phyloP scores from a whole-genome alignment of 345 rosid species.

The Lumnitzera racemosa region DNA sequence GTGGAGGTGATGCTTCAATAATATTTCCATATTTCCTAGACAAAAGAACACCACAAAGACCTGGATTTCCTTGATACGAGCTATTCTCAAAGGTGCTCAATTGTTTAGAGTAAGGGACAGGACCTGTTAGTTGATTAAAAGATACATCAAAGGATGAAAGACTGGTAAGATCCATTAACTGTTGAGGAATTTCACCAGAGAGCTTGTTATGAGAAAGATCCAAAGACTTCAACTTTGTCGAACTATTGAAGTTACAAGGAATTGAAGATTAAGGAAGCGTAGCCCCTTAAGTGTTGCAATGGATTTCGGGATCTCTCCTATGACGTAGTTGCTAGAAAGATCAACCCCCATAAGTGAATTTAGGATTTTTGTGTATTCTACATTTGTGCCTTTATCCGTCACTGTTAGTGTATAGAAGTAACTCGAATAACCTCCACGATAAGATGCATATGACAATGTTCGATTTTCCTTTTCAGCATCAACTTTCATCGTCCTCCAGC shows the following conservation, averaged over 20 bases:
- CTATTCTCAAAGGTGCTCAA: background rate
- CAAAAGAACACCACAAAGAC: background rate
- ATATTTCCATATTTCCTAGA: too few relatives aligned
- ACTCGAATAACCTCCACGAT: background rate
- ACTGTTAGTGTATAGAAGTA: background rate
- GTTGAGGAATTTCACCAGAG: too few relatives aligned
- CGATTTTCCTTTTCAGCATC: background rate
- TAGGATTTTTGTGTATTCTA: background rate
- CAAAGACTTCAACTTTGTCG: background rate
- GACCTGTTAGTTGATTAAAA: background rate
- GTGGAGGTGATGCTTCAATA: too few relatives aligned
- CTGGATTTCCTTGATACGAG: background rate
- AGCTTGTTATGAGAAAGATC: too few relatives aligned
- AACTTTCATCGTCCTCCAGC: slow-evolving; percentile 22
- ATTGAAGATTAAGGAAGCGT: background rate
- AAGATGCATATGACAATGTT: background rate
- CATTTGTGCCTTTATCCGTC: slow-evolving; percentile 2
- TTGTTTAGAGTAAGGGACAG: background rate
- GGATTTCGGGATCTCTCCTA: slow-evolving; percentile 12
- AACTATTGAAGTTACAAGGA: background rate
- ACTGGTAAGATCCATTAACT: too few relatives aligned
- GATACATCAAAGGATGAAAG: background rate
- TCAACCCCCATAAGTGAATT: background rate
- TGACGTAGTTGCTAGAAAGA: slow-evolving; percentile 4
- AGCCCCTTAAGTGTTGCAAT: background rate